Evolutionary conservation across 768 basidiomycete species (phyloP).

Genomic region (Cystobasidium tubakii): DNA sequence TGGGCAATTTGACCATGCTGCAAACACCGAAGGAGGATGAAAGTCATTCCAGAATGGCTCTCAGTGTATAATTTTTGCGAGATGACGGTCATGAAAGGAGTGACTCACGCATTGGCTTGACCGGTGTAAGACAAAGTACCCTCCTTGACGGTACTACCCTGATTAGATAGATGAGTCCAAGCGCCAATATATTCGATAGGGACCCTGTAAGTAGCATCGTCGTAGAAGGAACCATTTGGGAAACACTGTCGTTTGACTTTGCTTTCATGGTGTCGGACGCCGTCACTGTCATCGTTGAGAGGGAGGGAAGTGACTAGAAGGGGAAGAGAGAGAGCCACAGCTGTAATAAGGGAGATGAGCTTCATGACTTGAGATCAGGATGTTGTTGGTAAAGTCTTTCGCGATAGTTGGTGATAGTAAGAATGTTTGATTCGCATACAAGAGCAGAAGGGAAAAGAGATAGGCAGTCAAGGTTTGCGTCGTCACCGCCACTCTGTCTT

Average conservation of each 20-base stretch:
- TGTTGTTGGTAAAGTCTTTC: no score
- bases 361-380: background rate
- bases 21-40: no score
- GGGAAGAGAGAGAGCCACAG: background rate
- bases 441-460: no score
- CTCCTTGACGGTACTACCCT: background rate
- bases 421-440: no score
- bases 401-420: background rate
- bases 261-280: background rate
- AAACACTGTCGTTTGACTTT: constrained; percentile 3
- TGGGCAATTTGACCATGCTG: background rate
- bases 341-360: background rate
- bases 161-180: constrained; percentile 18
- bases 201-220: background rate
- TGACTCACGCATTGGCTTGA: constrained; percentile 10
- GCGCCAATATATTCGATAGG: background rate
- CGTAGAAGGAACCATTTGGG: constrained; percentile 3
- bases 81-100: no score
- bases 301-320: background rate
- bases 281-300: background rate
- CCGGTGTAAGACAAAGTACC: constrained; percentile 11
- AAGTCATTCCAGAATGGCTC: no score
- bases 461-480: no score
- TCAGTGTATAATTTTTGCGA: no score
- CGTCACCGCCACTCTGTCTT: no score